Conservation (phyloP, 208 protist species). For the Leishmania major region DNA sequence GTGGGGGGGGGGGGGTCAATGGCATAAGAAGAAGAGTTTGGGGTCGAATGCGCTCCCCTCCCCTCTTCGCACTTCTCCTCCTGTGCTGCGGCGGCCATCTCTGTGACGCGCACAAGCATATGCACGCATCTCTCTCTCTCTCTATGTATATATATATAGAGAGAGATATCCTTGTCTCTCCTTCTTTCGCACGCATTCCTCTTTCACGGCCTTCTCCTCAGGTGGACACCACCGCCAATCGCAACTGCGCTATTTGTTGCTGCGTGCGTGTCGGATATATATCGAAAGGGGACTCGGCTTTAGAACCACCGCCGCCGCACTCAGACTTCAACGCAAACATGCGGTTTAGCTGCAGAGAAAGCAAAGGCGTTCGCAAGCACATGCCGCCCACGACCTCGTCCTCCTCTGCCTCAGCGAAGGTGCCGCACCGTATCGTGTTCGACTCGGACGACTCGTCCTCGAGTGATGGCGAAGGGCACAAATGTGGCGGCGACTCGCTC, state of each 20-base stretch:
- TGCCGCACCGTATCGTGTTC: conserved; percentile 21
- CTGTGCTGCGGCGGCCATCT: background rate
- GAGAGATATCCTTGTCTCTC: background rate
- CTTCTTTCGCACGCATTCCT: background rate
- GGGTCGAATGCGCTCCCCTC: background rate
- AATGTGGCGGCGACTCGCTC: conserved; percentile 27
- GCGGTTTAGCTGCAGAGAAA: background rate
- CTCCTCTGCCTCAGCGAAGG: background rate
- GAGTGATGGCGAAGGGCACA: conserved; percentile 23
- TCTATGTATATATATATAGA: background rate
- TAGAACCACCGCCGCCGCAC: background rate
- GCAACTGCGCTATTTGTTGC: background rate
- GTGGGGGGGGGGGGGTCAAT: background rate
- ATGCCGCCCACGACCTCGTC: background rate
- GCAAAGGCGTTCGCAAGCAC: background rate
- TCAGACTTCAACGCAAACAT: background rate
- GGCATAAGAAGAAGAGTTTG: background rate
- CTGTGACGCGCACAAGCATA: background rate
- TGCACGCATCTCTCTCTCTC: background rate
- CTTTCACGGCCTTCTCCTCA: background rate
- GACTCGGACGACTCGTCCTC: conserved; percentile 40
- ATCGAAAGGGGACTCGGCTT: background rate
- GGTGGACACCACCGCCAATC: background rate
- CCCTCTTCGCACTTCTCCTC: background rate
- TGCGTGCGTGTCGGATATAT: background rate